These are phyloP conservation scores for Cotoneaster glaucophyllus DNA, from an alignment of 306 rosid genomes.

Conservation along the genomic window DNA sequence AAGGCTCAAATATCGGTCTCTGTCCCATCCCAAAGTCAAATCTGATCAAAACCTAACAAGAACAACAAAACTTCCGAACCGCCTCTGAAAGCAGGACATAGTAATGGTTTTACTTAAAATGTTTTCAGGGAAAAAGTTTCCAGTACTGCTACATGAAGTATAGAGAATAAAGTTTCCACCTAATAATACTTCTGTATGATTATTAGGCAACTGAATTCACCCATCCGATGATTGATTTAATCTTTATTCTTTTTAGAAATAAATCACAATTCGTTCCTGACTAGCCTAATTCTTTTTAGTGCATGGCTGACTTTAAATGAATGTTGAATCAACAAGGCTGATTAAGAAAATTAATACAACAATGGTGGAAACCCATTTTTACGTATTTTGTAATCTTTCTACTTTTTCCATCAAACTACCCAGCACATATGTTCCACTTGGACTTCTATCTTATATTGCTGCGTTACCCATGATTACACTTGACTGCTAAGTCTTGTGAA, in stretches of 20 bases:
- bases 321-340: neutral
- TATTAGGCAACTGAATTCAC: neutral
- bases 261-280: neutral
- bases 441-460: neutral
- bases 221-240: neutral
- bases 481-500: slow-evolving; percentile 1
- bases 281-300: neutral
- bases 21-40: neutral
- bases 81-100: neutral
- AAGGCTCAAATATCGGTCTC: neutral
- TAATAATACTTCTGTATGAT: neutral
- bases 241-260: neutral
- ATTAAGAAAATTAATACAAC: neutral
- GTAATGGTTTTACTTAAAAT: neutral
- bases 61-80: neutral
- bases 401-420: neutral
- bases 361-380: neutral
- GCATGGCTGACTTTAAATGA: neutral
- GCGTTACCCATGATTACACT: neutral
- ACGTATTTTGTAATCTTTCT: neutral
- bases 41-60: neutral
- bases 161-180: neutral
- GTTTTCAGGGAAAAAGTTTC: neutral
- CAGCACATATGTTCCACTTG: neutral
- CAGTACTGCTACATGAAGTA: neutral